Evolutionary conservation across 2,329 filamentous ascomycete genomes (phyloP), one percentile per base, ranked within the genome.

Genomic region (Akanthomyces uredinophilus): DNA sequence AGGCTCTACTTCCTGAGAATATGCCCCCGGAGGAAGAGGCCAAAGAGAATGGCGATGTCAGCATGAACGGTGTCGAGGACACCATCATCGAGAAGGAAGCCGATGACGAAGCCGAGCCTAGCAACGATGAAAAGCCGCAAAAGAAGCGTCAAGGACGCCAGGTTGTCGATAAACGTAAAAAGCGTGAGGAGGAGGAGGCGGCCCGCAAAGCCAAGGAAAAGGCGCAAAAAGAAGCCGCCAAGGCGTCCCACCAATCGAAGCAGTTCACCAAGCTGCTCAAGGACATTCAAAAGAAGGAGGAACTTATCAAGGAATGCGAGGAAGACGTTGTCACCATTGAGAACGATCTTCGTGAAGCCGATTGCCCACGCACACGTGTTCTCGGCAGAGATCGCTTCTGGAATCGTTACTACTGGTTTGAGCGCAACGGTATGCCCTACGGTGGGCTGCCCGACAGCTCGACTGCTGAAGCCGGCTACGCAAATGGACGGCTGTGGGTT

Each of bases 401-500:
- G 87, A 98, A 99, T 75, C 87, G 94, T 60, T 99, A 98, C 76
- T 98, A 96, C 80, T 99, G 95, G 94, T 97, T 98, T 73, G 95
- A 99, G 76, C 89, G 94, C 65, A 99, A 98, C 70, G 95, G 93
- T 27, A 98, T 98, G 93, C 95, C 95, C 0, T 96, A 94, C 70
- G 92, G 84, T 37, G 95, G 95, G 5, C 81, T 97, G 61, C 93
- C 93, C 0, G 86, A 84, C 66, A 96, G 92, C 74, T 97, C 93
- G 18, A 98, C 94, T 1, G 90, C 92, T 1, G 82, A 87, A 51
- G 92, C 94, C 24, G 88, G 85, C 10, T 99, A 98, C 71, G 93
- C 94, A 46, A 99, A 98, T 72, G 95, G 92, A 10, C 91, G 94
- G 63, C 83, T 99, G 62, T 99, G 95, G 95, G 87, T 99, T 16